Percentiles rank a stretch among this genome's conserved stretches.
phyloP scores from a whole-genome alignment of 345 rosid species.

The Gossypium anomalum region DNA sequence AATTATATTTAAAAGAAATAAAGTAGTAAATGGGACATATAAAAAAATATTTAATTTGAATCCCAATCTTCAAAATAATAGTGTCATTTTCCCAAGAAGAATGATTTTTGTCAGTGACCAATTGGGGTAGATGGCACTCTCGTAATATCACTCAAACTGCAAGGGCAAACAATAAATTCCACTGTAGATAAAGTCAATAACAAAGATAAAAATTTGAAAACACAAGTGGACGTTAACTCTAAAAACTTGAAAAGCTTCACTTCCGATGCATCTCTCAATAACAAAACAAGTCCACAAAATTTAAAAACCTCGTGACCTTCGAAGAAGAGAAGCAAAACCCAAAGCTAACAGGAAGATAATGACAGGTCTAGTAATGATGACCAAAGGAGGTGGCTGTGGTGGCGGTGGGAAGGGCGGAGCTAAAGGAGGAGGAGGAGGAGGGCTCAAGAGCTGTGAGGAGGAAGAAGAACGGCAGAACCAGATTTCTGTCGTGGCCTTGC shows the following conservation, averaged over 20 bases:
- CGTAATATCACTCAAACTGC: conserved; percentile 3
- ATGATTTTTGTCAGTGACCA: too few relatives aligned
- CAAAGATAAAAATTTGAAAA: conserved; percentile 43
- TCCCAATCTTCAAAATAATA: too few relatives aligned
- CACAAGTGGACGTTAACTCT: conserved; percentile 65
- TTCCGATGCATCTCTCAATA: too few relatives aligned
- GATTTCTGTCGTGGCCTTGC: conserved; percentile 56
- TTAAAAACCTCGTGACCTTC: not conserved
- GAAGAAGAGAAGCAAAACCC: not conserved
- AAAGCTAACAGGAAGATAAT: conserved; percentile 18
- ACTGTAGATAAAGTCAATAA: conserved; percentile 29
- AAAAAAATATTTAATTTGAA: too few relatives aligned
- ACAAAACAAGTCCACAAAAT: not conserved
- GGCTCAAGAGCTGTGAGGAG: conserved; percentile 30
- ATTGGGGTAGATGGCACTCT: conserved; percentile 10
- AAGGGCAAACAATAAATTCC: not conserved
- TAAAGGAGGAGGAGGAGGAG: conserved; percentile 12
- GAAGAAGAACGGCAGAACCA: conserved; percentile 56
- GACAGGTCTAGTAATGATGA: conserved; percentile 88
- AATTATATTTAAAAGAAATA: too few relatives aligned
- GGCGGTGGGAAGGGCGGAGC: conserved; percentile 38
- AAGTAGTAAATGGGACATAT: too few relatives aligned
- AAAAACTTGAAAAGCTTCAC: conserved; percentile 29
- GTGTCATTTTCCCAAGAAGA: too few relatives aligned
- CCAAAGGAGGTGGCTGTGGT: conserved; percentile 67